phyloP scores from a whole-genome alignment of 495 filamentous ascomycete genomes.

The Neurospora sp. region DNA sequence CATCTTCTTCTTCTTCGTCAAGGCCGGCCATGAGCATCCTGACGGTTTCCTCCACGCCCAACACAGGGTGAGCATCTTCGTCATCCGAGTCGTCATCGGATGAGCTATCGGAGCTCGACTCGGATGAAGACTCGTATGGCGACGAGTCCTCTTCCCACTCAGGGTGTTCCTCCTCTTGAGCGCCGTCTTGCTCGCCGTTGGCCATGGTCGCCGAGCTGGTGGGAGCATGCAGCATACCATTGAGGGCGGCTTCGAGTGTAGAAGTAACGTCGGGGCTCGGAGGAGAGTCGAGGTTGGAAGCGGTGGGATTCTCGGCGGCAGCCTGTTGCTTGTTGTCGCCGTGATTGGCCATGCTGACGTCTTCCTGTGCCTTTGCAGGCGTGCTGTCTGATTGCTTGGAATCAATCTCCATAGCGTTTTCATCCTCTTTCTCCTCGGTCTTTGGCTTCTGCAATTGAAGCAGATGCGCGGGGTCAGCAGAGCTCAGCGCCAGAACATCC shows the following conservation, averaged over 20 bases:
- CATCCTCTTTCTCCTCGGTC: slow-evolving; percentile 7
- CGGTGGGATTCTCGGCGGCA: background rate
- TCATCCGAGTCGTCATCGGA: slow-evolving; percentile 45
- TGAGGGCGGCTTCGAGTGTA: slow-evolving; percentile 36
- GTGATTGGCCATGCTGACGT: slow-evolving; percentile 1
- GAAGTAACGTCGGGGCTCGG: slow-evolving; percentile 28
- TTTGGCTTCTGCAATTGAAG: background rate
- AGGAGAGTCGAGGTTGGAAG: slow-evolving; percentile 7
- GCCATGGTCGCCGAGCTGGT: slow-evolving; percentile 6
- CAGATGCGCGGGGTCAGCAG: background rate
- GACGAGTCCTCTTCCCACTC: slow-evolving; percentile 59
- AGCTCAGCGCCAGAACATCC: background rate
- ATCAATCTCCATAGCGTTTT: slow-evolving; percentile 1
- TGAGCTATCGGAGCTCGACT: slow-evolving; percentile 36
- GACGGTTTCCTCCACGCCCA: slow-evolving; percentile 69
- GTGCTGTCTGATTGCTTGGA: background rate
- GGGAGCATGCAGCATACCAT: slow-evolving; percentile 18
- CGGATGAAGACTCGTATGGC: slow-evolving; percentile 36
- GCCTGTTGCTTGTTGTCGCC: slow-evolving; percentile 1
- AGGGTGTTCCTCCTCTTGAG: slow-evolving; percentile 21
- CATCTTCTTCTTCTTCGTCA: slow-evolving; percentile 61
- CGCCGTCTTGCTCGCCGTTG: slow-evolving; percentile 5
- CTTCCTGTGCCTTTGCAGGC: background rate
- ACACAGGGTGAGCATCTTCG: slow-evolving; percentile 34
- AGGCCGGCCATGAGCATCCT: slow-evolving; percentile 63